Evolutionary conservation across 371 early-diverging fungal genomes (phyloP).

Genomic region (Gilbertella persicaria): DNA sequence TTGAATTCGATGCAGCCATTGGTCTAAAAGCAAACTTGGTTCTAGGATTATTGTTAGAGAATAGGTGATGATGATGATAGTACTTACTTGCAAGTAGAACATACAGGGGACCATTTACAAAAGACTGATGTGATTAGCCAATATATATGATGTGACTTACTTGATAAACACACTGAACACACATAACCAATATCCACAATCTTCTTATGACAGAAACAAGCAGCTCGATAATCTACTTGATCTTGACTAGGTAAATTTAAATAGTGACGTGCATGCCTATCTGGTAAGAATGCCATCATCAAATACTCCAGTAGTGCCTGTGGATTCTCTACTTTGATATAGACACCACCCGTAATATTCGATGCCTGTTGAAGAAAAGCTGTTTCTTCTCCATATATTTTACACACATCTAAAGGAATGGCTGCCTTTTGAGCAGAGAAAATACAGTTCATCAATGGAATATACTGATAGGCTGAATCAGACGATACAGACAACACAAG

Average conservation of each 20-base stretch:
- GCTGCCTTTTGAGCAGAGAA: conserved; percentile 92
- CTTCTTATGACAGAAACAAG: conserved; percentile 95
- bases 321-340: conserved; percentile 65
- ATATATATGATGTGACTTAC: conserved; percentile 44
- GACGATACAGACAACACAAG: conserved; percentile 84
- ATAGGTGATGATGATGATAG: neutral
- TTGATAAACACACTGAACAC: conserved; percentile 96
- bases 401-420: conserved; percentile 89
- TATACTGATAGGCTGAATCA: conserved; percentile 88
- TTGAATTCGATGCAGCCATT: no score
- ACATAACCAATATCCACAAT: conserved; percentile 93
- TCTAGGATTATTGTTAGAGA: conserved; percentile 29
- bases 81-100: conserved; percentile 77
- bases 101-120: conserved; percentile 71
- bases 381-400: conserved; percentile 74
- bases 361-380: conserved; percentile 94
- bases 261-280: conserved; percentile 69
- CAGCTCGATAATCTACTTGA: conserved; percentile 91
- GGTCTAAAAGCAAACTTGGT: conserved; percentile 72
- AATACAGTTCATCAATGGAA: conserved; percentile 94
- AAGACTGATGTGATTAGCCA: conserved; percentile 52
- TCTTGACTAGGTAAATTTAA: conserved; percentile 77
- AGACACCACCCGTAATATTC: conserved; percentile 87
- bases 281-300: conserved; percentile 89
- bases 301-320: conserved; percentile 79